Conservation (phyloP, 495 filamentous ascomycete species). For the Parmelia sp. region DNA sequence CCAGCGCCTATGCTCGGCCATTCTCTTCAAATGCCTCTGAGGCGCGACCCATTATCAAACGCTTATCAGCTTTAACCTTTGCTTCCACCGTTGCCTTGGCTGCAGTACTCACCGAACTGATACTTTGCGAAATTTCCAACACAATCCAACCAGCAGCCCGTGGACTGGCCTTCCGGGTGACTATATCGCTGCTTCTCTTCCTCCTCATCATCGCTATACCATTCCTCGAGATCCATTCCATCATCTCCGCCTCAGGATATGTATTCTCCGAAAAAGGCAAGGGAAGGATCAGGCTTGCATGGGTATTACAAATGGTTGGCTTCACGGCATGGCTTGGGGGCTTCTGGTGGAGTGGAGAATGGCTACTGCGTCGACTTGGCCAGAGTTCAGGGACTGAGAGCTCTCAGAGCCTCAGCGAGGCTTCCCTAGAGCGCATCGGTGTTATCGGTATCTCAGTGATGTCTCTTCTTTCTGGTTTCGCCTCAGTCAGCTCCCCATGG, state of each 20-base stretch:
- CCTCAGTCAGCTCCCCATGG: slow-evolving; percentile 73
- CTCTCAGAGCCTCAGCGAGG: slow-evolving; percentile 54
- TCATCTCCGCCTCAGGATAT: slow-evolving; percentile 55
- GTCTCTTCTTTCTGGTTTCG: slow-evolving; percentile 76
- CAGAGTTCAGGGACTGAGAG: slow-evolving; percentile 25
- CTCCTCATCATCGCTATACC: slow-evolving; percentile 64
- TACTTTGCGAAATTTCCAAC: slow-evolving; percentile 74
- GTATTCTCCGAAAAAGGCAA: slow-evolving; percentile 45
- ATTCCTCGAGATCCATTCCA: slow-evolving; percentile 60
- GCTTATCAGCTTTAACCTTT: slow-evolving; percentile 54
- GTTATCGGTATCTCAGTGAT: slow-evolving; percentile 77
- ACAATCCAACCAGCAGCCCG: slow-evolving; percentile 56
- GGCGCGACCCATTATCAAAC: slow-evolving; percentile 28
- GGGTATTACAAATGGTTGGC: slow-evolving; percentile 50
- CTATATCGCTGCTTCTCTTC: slow-evolving; percentile 57
- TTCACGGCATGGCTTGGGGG: slow-evolving; percentile 56
- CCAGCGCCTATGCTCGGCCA: slow-evolving; percentile 19
- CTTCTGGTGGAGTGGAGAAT: slow-evolving; percentile 70
- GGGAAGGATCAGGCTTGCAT: slow-evolving; percentile 45
- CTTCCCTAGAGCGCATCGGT: slow-evolving; percentile 69
- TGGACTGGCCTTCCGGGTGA: slow-evolving; percentile 54
- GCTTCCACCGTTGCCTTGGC: slow-evolving; percentile 65
- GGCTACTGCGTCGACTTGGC: slow-evolving; percentile 45
- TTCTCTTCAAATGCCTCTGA: slow-evolving; percentile 20
- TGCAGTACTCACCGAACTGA: slow-evolving; percentile 64